phyloP scores from a whole-genome alignment of 2,329 filamentous ascomycete genomes.

The Lojkania enalia region DNA sequence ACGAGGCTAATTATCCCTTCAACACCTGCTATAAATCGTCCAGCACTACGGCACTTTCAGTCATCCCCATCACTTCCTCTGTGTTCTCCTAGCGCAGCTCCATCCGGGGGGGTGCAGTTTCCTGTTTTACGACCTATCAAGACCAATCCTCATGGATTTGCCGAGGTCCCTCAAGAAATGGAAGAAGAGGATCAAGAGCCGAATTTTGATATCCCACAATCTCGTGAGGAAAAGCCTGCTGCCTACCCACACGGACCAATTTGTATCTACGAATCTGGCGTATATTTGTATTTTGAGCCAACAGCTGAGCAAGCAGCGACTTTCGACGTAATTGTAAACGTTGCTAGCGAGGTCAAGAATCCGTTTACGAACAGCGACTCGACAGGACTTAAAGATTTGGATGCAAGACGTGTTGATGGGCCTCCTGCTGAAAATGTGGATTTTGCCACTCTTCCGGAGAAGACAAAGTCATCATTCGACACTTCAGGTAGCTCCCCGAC shows the following conservation, averaged over 20 bases:
- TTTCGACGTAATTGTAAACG: slow-evolving; percentile 84
- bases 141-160: slow-evolving; percentile 42
- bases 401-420: slow-evolving; percentile 40
- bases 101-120: slow-evolving; percentile 56
- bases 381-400: slow-evolving; percentile 39
- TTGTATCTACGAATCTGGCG: slow-evolving; percentile 76
- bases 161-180: slow-evolving; percentile 69
- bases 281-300: slow-evolving; percentile 80
- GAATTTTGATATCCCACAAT: slow-evolving; percentile 60
- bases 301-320: slow-evolving; percentile 74
- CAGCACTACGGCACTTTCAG: slow-evolving; percentile 61
- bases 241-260: slow-evolving; percentile 82
- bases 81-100: slow-evolving; percentile 55
- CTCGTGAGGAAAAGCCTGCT: slow-evolving; percentile 70
- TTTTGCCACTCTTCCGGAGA: slow-evolving; percentile 37
- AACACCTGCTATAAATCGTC: slow-evolving; percentile 58
- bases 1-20: slow-evolving; percentile 62
- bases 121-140: slow-evolving; percentile 45
- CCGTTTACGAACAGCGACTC: slow-evolving; percentile 59
- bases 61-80: slow-evolving; percentile 64
- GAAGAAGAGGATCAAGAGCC: slow-evolving; percentile 64
- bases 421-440: slow-evolving; percentile 41
- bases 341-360: slow-evolving; percentile 79
- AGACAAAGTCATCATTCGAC: slow-evolving; percentile 30
- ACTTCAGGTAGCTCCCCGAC: slow-evolving; percentile 47